A percentile compares a stretch with the other conserved stretches of the same genome.
These are phyloP conservation scores for Penicillium concentricum DNA, from an alignment of 2,329 filamentous ascomycete species.

Conservation along the genomic window DNA sequence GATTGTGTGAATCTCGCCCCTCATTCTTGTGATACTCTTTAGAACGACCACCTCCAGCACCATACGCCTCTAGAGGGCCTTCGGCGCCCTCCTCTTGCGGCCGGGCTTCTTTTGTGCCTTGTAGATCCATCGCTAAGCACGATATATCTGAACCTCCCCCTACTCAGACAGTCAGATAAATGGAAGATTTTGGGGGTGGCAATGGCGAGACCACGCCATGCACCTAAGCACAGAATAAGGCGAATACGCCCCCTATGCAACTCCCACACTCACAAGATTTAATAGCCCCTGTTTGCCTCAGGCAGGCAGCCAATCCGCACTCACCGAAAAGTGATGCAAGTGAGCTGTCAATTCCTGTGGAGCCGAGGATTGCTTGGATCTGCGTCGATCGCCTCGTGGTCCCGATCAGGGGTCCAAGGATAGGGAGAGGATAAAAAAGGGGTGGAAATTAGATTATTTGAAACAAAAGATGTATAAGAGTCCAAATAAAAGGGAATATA, in stretches of 20 bases:
- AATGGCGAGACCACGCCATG: slow-evolving; percentile 10
- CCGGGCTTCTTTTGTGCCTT: slow-evolving; percentile 42
- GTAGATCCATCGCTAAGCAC: slow-evolving; percentile 39
- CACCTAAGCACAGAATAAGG: slow-evolving; percentile 5
- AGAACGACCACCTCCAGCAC: slow-evolving; percentile 30
- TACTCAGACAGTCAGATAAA: slow-evolving; percentile 18
- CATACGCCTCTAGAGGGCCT: slow-evolving; percentile 36
- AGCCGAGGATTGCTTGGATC: slow-evolving; percentile 23
- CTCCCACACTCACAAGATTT: slow-evolving; percentile 7
- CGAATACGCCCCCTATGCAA: slow-evolving; percentile 8
- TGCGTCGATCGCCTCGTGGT: slow-evolving; percentile 26
- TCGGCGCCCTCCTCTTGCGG: slow-evolving; percentile 40
- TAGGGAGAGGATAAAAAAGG: neutral
- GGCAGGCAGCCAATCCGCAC: slow-evolving; percentile 29
- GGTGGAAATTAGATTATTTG: neutral
- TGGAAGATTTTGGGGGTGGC: neutral
- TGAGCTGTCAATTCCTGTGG: slow-evolving; percentile 29
- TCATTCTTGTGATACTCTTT: slow-evolving; percentile 40
- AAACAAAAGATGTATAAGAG: neutral
- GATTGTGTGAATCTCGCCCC: slow-evolving; percentile 31
- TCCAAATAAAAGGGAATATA: neutral
- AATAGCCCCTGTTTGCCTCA: slow-evolving; percentile 25
- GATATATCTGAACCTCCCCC: slow-evolving; percentile 4
- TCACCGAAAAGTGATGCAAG: slow-evolving; percentile 26
- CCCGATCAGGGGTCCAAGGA: slow-evolving; percentile 1